These are phyloP conservation scores for Phytophthora sojae DNA, from an alignment of 352 stramenopile species.

Conservation along the genomic window DNA sequence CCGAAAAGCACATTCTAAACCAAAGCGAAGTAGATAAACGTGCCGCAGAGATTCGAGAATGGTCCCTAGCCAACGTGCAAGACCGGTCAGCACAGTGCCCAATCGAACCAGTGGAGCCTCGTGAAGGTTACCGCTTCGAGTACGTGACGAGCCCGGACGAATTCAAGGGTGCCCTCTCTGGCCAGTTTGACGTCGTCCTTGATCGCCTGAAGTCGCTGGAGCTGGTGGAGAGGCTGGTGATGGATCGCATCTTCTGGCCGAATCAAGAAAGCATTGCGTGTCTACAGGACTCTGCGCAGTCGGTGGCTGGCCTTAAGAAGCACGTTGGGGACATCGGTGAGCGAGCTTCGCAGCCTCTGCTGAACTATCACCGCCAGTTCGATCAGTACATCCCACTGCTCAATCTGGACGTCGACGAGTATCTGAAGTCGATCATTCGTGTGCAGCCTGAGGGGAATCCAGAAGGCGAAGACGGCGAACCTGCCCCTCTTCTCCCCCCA, in stretches of 20 bases:
- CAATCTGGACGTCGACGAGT: conserved; percentile 90
- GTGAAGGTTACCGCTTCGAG: conserved; percentile 74
- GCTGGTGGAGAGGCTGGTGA: conserved; percentile 93
- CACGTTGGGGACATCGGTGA: conserved; percentile 59
- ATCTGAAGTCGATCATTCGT: conserved; percentile 74
- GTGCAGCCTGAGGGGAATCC: conserved; percentile 44
- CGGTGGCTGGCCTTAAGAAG: conserved; percentile 60
- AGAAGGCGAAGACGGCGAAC: conserved; percentile 49
- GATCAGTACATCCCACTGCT: conserved; percentile 90
- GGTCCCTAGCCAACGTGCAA: conserved; percentile 59
- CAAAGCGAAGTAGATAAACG: conserved; percentile 59
- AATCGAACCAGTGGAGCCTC: conserved; percentile 50
- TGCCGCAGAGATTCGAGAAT: conserved; percentile 67
- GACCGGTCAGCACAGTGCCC: conserved; percentile 63
- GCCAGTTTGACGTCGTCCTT: conserved; percentile 87
- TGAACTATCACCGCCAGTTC: conserved; percentile 86
- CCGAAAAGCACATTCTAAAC: conserved; percentile 64
- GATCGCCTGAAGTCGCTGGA: conserved; percentile 86
- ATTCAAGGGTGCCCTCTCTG: conserved; percentile 75
- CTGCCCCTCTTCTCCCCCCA: conserved; percentile 57
- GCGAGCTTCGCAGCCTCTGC: conserved; percentile 57
- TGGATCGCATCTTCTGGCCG: conserved; percentile 96
- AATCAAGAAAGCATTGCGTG: conserved; percentile 92
- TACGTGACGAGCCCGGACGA: conserved; percentile 73
- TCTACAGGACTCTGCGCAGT: conserved; percentile 72